Conservation (phyloP, 176 grass and related monocot genomes). For the Tillandsia fasciculata region DNA sequence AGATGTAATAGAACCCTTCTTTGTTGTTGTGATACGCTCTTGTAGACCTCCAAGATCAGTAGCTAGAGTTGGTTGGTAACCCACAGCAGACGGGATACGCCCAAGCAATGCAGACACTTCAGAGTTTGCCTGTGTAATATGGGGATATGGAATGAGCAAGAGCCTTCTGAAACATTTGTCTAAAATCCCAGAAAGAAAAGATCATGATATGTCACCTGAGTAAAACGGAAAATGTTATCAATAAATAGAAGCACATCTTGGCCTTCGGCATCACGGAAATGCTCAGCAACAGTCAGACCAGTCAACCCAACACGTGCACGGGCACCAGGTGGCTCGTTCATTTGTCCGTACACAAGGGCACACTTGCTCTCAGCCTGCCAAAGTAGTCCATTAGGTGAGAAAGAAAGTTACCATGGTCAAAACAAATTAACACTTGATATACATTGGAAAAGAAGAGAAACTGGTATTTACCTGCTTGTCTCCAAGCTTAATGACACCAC, state of each 20-base stretch:
- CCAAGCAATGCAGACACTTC: conserved; percentile 97
- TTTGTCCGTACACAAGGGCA: conserved; percentile 88
- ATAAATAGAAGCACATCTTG: conserved; percentile 97
- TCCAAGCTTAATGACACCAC: conserved; percentile 95
- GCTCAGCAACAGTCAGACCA: conserved; percentile 88
- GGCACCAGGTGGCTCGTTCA: conserved; percentile 95
- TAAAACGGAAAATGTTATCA: conserved; percentile 99
- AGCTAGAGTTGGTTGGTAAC: conserved; percentile 93
- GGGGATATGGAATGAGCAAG: neutral
- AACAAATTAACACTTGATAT: neutral
- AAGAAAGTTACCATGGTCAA: neutral
- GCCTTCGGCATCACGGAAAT: conserved; percentile 93
- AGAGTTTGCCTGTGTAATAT: conserved; percentile 62
- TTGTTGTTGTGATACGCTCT: conserved; percentile 86
- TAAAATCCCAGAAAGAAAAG: neutral
- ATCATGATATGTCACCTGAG: conserved; percentile 45
- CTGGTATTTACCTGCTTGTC: conserved; percentile 57
- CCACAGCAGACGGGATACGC: conserved; percentile 94
- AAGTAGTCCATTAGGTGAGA: neutral
- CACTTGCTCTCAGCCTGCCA: conserved; percentile 82
- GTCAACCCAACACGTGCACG: conserved; percentile 91
- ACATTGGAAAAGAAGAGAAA: neutral
- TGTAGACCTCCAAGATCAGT: conserved; percentile 95
- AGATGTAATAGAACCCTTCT: conserved; percentile 94
- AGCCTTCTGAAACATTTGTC: neutral